Evolutionary conservation across 148 eudicot genomes (phyloP).

Genomic region (Rhododendron ovatum): DNA sequence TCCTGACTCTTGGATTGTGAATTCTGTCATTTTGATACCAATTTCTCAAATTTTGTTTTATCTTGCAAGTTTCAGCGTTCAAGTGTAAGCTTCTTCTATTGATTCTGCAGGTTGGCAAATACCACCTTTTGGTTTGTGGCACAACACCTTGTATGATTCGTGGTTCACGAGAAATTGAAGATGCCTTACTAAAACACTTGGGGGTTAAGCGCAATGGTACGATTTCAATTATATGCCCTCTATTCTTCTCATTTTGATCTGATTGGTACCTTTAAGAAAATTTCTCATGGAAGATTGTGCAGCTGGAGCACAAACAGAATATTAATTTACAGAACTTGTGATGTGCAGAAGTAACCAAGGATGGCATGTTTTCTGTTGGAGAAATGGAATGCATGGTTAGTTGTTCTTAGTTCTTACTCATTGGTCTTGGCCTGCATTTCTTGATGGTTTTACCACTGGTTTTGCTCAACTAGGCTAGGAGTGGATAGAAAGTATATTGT

Average conservation of each 20-base stretch:
- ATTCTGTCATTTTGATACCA: not conserved
- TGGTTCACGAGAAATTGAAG: constrained; percentile 94
- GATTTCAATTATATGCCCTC: not conserved
- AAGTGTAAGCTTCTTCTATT: constrained; percentile 28
- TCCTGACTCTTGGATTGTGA: not conserved
- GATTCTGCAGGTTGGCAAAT: constrained; percentile 74
- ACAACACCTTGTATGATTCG: constrained; percentile 99
- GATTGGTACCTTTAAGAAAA: not conserved
- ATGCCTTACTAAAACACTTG: constrained; percentile 77
- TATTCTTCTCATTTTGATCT: not conserved
- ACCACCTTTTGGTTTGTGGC: constrained; percentile 98
- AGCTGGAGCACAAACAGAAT: not conserved
- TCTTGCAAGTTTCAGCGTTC: not conserved
- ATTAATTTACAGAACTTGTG: constrained; percentile 6
- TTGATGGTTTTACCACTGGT: not conserved
- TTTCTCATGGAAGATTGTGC: not conserved
- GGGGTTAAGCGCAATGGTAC: constrained; percentile 95
- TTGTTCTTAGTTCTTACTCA: constrained; percentile 7
- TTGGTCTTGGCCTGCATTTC: not conserved
- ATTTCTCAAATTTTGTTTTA: not conserved
- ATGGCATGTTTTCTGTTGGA: constrained; percentile 96
- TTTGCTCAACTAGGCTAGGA: not conserved
- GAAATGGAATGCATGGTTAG: constrained; percentile 99
- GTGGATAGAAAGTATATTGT: not conserved
- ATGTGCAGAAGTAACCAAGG: constrained; percentile 85